Conservation (phyloP, 805 yeast species). For the Wickerhamomyces kurtzmanii region DNA sequence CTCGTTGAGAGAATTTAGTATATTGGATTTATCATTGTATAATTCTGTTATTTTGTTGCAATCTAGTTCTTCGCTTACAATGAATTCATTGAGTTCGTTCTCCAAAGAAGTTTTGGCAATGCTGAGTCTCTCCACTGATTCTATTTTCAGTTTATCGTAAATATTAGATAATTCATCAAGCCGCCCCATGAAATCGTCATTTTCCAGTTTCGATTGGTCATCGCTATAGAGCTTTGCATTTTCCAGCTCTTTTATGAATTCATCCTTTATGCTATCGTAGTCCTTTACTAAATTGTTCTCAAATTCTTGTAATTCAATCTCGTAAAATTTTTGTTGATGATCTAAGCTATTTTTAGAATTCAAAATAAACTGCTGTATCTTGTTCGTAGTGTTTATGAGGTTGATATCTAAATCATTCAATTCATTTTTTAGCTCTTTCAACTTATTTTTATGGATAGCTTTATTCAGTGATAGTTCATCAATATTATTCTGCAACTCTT, state of each 20-base stretch:
- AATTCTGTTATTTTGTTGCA: too few species aligned
- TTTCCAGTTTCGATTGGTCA: slow-evolving; percentile 12
- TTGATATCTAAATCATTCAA: too few species aligned
- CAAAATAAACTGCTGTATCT: too few species aligned
- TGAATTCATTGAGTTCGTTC: slow-evolving; percentile 9
- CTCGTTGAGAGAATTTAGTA: too few species aligned
- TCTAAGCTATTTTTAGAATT: too few species aligned
- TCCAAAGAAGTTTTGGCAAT: slow-evolving; percentile 6
- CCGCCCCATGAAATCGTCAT: slow-evolving; percentile 9
- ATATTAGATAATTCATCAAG: slow-evolving; percentile 3
- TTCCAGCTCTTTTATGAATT: slow-evolving; percentile 23
- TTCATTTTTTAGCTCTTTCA: slow-evolving; percentile 14
- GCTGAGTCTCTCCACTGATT: slow-evolving; percentile 1
- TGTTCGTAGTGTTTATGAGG: too few species aligned
- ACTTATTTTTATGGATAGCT: slow-evolving; percentile 13
- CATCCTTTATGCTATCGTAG: too few species aligned
- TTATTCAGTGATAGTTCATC: slow-evolving; percentile 8
- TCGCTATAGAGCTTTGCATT: slow-evolving; percentile 17
- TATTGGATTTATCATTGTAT: too few species aligned
- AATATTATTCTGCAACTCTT: slow-evolving; percentile 10
- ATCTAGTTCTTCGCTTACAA: slow-evolving; percentile 16
- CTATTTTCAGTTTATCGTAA: slow-evolving; percentile 1
- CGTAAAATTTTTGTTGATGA: too few species aligned
- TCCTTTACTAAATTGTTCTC: slow-evolving; percentile 18
- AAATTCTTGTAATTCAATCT: slow-evolving; percentile 19